A percentile compares a stretch with the other conserved stretches of the same genome.
Evolutionary conservation across 768 basidiomycete genomes (phyloP).

Genomic region (Lactarius deliciosus): DNA sequence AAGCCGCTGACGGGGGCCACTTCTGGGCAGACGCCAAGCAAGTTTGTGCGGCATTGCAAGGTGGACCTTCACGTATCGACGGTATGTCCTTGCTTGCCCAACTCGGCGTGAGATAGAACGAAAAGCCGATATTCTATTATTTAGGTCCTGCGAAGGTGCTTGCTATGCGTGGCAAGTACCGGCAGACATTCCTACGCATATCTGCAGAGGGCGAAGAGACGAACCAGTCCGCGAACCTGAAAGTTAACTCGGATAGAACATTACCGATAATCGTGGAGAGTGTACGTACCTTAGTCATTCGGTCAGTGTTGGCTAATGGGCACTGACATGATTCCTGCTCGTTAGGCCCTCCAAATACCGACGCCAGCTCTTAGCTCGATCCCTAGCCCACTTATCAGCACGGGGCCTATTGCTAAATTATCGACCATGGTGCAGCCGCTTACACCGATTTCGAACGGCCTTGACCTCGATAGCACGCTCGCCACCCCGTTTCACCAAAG

Average conservation of each 20-base stretch:
- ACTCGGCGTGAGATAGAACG: neutral
- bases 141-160: slow-evolving; percentile 26
- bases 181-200: slow-evolving; percentile 24
- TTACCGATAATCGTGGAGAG: slow-evolving; percentile 23
- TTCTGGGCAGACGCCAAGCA: slow-evolving; percentile 74
- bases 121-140: neutral
- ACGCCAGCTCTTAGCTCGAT: slow-evolving; percentile 2
- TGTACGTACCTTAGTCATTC: slow-evolving; percentile 6
- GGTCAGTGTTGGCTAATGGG: neutral
- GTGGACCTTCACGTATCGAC: slow-evolving; percentile 64
- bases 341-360: neutral
- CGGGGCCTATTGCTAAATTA: neutral
- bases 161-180: slow-evolving; percentile 29
- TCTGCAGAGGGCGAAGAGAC: slow-evolving; percentile 25
- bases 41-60: slow-evolving; percentile 58
- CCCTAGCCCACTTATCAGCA: neutral
- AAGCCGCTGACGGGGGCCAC: slow-evolving; percentile 48
- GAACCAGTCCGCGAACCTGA: slow-evolving; percentile 23
- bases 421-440: slow-evolving; percentile 13
- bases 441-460: slow-evolving; percentile 16
- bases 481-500: neutral
- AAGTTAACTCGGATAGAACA: slow-evolving; percentile 20
- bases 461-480: slow-evolving; percentile 8
- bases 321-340: slow-evolving; percentile 9
- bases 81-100: slow-evolving; percentile 41